Evolutionary conservation across 768 basidiomycete species (phyloP).

Genomic region (Kwoniella dendrophila): DNA sequence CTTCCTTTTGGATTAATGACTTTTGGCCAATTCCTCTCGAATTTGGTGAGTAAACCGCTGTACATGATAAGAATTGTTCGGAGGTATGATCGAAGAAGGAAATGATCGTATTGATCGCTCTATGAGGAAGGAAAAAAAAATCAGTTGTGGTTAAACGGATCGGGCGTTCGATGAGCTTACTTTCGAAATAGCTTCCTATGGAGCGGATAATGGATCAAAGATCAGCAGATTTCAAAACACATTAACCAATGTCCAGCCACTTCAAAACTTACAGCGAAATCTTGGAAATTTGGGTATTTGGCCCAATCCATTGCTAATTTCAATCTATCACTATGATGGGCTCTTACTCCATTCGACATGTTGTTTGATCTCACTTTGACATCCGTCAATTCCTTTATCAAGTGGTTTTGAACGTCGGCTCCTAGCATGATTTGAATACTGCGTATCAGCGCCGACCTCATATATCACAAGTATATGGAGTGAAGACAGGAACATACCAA

Average conservation of each 20-base stretch:
- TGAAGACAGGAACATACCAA: conserved; percentile 28
- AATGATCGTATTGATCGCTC: conserved; percentile 45
- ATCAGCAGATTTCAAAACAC: too few relatives aligned
- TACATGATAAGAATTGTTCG: conserved; percentile 34
- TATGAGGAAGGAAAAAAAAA: conserved; percentile 5
- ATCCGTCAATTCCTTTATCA: conserved; percentile 31
- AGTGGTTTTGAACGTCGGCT: conserved; percentile 44
- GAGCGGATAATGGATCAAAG: too few relatives aligned
- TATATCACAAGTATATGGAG: not conserved
- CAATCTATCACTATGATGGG: conserved; percentile 39
- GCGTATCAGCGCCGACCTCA: not conserved
- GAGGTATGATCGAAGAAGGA: conserved; percentile 34
- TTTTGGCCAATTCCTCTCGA: conserved; percentile 48
- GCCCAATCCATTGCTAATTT: conserved; percentile 40
- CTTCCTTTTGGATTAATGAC: conserved; percentile 48
- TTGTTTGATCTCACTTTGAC: conserved; percentile 25
- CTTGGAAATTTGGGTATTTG: conserved; percentile 42
- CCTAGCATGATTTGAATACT: conserved; percentile 25
- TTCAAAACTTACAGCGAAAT: conserved; percentile 18
- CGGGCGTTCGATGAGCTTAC: not conserved
- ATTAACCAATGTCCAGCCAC: too few relatives aligned
- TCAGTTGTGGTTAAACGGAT: not conserved
- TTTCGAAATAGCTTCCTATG: not conserved
- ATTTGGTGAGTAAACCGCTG: conserved; percentile 36
- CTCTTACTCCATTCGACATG: conserved; percentile 30